Percentiles rank a stretch among this genome's conserved stretches.
Conservation (phyloP, 352 stramenopile species). For the Globisporangium yorkense region DNA sequence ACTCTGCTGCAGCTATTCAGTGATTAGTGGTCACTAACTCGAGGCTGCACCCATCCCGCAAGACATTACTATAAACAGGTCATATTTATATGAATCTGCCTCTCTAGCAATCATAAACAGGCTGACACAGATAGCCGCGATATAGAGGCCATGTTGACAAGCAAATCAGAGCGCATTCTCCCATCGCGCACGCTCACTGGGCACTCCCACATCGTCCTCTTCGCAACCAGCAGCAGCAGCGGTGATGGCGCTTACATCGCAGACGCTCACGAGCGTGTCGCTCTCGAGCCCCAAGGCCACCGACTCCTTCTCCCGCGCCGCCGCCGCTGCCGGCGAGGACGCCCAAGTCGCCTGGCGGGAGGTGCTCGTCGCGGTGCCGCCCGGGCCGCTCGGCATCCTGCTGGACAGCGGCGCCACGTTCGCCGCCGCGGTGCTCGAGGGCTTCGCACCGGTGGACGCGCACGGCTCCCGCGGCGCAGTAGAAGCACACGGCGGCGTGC, state of each 20-base stretch:
- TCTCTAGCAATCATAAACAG: neutral
- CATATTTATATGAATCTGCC: neutral
- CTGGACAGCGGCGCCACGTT: conserved; percentile 34
- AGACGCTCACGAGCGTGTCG: conserved; percentile 3
- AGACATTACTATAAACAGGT: neutral
- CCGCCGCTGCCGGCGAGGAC: conserved; percentile 7
- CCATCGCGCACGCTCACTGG: too few relatives aligned
- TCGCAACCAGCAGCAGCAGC: neutral
- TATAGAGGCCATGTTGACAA: neutral
- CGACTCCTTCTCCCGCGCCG: conserved; percentile 4
- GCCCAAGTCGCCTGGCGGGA: conserved; percentile 11
- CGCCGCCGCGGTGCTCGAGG: conserved; percentile 47
- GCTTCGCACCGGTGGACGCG: conserved; percentile 42
- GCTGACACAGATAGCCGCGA: neutral
- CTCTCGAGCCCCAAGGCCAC: conserved; percentile 5
- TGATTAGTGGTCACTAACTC: neutral
- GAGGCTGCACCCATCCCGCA: neutral
- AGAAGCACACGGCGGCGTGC: conserved; percentile 34
- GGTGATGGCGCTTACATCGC: neutral
- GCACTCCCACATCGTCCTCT: neutral
- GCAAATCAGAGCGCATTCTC: neutral
- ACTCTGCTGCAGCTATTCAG: too few relatives aligned
- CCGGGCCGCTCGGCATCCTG: conserved; percentile 62
- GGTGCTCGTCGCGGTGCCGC: conserved; percentile 41
- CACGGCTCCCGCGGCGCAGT: conserved; percentile 37